Evolutionary conservation across 345 rosid species (phyloP).

Genomic region (Bruguiera gymnorhiza): DNA sequence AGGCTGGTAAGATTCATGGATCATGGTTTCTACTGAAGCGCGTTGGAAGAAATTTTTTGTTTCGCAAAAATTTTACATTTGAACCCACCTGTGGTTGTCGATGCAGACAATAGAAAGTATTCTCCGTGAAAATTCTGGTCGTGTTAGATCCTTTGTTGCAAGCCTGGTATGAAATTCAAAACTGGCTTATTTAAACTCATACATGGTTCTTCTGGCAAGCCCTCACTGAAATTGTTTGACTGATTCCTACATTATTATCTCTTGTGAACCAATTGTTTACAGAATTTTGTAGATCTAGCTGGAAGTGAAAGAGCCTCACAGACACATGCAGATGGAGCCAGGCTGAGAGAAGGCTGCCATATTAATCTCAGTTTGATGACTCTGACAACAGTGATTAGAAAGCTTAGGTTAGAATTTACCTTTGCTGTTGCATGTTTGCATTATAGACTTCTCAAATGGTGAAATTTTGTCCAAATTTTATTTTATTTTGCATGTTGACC

Average conservation of each 20-base stretch:
- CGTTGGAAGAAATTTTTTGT: neutral
- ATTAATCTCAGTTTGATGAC: conserved; percentile 99
- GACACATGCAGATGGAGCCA: conserved; percentile 89
- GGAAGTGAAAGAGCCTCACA: conserved; percentile 99
- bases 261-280: conserved; percentile 30
- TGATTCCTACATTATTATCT: conserved; percentile 2
- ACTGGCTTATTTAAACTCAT: neutral
- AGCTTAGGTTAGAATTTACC: conserved; percentile 62
- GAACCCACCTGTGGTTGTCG: conserved; percentile 19
- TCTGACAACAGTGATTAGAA: conserved; percentile 92
- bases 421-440: neutral
- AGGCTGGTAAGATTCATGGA: conserved; percentile 62
- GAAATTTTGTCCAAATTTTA: too few species aligned
- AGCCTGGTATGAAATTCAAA: conserved; percentile 63
- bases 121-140: conserved; percentile 85
- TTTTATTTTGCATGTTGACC: neutral
- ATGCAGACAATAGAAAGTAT: conserved; percentile 87
- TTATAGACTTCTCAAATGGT: neutral
- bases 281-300: conserved; percentile 99
- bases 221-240: neutral
- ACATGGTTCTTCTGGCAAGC: neutral
- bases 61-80: conserved; percentile 19
- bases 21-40: conserved; percentile 2
- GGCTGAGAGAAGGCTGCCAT: conserved; percentile 99
- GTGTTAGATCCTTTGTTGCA: conserved; percentile 92